These are phyloP conservation scores for Scedosporium minutisporum DNA, from an alignment of 2,329 filamentous ascomycete species.

Conservation along the genomic window DNA sequence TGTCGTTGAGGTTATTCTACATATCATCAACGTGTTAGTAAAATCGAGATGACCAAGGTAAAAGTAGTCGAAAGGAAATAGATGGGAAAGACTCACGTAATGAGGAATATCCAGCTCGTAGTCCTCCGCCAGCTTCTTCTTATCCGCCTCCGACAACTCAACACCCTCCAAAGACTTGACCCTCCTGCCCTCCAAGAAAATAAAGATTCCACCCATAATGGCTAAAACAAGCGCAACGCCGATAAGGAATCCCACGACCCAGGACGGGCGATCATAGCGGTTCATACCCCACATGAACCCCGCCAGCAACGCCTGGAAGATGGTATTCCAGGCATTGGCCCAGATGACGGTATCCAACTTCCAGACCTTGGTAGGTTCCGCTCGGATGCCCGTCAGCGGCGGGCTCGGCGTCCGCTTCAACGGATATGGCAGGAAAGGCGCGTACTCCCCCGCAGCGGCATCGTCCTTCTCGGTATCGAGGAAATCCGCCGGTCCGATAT, in stretches of 20 bases:
- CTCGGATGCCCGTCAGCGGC: slow-evolving; percentile 63
- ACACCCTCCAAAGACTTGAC: slow-evolving; percentile 66
- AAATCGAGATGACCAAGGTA: not conserved
- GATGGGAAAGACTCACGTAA: slow-evolving; percentile 24
- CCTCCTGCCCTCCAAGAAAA: slow-evolving; percentile 60
- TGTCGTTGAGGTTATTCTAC: not conserved
- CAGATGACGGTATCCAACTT: slow-evolving; percentile 73
- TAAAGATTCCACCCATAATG: slow-evolving; percentile 55
- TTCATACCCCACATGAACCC: slow-evolving; percentile 79
- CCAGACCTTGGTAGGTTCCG: slow-evolving; percentile 58
- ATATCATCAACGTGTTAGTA: not conserved
- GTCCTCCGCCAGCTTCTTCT: slow-evolving; percentile 39
- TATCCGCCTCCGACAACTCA: slow-evolving; percentile 47
- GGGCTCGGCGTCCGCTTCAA: slow-evolving; percentile 50
- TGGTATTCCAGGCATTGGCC: slow-evolving; percentile 69
- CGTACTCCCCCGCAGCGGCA: slow-evolving; percentile 19
- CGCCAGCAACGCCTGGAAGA: slow-evolving; percentile 63
- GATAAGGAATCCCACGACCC: slow-evolving; percentile 73
- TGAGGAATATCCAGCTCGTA: slow-evolving; percentile 46
- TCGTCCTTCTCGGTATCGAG: slow-evolving; percentile 11
- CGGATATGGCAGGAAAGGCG: slow-evolving; percentile 48
- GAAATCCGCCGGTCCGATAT: slow-evolving; percentile 34
- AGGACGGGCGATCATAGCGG: slow-evolving; percentile 62
- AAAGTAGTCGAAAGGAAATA: too few species aligned
- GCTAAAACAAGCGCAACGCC: slow-evolving; percentile 60